A percentile compares a stretch with the other conserved stretches of the same genome.
Conservation (phyloP, 73 alveolate species). For the Paramecium sonneborni region DNA sequence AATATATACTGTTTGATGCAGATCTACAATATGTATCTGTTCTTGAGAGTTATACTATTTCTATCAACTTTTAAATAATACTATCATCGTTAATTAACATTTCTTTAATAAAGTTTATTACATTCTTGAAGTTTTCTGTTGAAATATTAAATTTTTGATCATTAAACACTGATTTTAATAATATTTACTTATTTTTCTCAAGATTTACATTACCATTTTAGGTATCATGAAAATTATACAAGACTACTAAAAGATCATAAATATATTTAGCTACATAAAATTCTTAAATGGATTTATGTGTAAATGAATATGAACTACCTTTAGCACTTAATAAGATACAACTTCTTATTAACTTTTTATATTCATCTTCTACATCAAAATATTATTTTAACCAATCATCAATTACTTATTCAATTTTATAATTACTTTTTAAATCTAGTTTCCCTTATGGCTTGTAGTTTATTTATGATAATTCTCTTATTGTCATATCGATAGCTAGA, state of each 20-base stretch:
- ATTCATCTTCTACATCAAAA: slow-evolving; percentile 8
- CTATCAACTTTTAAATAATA: not conserved
- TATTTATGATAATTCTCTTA: not conserved
- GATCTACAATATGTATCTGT: not conserved
- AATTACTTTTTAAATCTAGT: not conserved
- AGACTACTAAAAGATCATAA: not conserved
- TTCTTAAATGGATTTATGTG: slow-evolving; percentile 26
- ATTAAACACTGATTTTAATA: not conserved
- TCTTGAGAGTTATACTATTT: not conserved
- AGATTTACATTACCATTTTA: not conserved
- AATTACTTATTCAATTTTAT: not conserved
- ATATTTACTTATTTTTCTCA: not conserved
- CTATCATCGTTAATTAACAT: not conserved
- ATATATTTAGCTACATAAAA: not conserved
- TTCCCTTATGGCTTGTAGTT: not conserved
- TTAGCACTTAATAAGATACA: not conserved
- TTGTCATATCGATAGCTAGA: not conserved
- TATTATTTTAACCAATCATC: not conserved
- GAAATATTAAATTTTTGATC: not conserved
- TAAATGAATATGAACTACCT: not conserved
- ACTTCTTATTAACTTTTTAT: not conserved
- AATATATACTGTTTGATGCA: not conserved
- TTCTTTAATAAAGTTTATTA: not conserved
- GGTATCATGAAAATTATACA: not conserved
- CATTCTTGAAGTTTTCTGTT: not conserved